Conservation (phyloP, 768 basidiomycete species). For the Hydnomerulius pinastri region DNA sequence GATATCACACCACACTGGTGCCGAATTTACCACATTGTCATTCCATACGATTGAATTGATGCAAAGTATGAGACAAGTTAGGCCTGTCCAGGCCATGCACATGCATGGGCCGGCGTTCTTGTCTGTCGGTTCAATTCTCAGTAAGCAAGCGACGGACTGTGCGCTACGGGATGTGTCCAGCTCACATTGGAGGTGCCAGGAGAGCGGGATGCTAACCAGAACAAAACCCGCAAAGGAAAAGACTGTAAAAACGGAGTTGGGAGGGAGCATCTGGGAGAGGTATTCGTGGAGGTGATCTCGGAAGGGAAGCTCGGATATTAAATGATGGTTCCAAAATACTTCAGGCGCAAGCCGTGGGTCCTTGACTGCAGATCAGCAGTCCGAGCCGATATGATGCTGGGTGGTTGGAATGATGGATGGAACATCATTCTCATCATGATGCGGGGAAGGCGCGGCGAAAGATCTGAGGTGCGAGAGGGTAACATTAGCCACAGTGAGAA, state of each 20-base stretch:
- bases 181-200: conserved; percentile 57
- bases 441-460: too few relatives aligned
- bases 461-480: too few relatives aligned
- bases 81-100: conserved; percentile 32
- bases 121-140: too few relatives aligned
- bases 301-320: not conserved
- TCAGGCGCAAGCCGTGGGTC: too few relatives aligned
- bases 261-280: not conserved
- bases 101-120: conserved; percentile 34
- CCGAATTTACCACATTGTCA: conserved; percentile 24
- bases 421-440: too few relatives aligned
- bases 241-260: conserved; percentile 24
- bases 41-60: conserved; percentile 40
- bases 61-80: conserved; percentile 22
- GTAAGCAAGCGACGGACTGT: too few relatives aligned
- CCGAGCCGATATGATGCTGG: too few relatives aligned
- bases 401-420: too few relatives aligned
- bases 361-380: too few relatives aligned
- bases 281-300: not conserved
- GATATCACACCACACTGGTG: conserved; percentile 56
- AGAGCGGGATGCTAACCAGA: conserved; percentile 51
- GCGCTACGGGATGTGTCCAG: not conserved
- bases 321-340: not conserved
- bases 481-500: too few relatives aligned
- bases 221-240: conserved; percentile 49